These are phyloP conservation scores for Podila minutissima DNA, from an alignment of 192 early-diverging fungal species.

Conservation along the genomic window DNA sequence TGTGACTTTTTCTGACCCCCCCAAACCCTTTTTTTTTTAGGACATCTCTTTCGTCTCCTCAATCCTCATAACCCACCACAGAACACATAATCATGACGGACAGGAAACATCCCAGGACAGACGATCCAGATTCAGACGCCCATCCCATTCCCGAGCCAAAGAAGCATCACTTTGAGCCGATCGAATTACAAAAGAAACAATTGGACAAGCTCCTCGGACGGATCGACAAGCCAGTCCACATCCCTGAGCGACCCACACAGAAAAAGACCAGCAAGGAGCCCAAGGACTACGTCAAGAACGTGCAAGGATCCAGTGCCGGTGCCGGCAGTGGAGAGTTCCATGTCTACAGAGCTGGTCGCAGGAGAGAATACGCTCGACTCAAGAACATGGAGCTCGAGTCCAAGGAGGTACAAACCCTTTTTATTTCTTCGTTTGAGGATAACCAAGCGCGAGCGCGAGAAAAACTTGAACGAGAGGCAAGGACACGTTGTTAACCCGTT, in stretches of 20 bases:
- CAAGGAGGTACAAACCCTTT: conserved; percentile 62
- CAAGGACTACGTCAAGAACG: conserved; percentile 89
- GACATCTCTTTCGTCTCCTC: background rate
- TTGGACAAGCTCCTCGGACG: conserved; percentile 79
- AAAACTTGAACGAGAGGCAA: no score
- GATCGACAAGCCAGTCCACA: conserved; percentile 82
- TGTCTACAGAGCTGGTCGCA: conserved; percentile 86
- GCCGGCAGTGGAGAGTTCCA: conserved; percentile 97
- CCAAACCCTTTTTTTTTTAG: no score
- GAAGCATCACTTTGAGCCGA: conserved; percentile 56
- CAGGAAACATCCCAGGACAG: conserved; percentile 12
- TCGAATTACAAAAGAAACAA: conserved; percentile 66
- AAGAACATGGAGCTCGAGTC: conserved; percentile 81
- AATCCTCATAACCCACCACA: background rate
- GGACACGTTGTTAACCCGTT: no score
- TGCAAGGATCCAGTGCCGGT: conserved; percentile 93
- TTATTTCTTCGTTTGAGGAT: background rate
- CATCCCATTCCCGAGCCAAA: conserved; percentile 15
- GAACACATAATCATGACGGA: conserved; percentile 6
- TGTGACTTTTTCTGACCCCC: no score
- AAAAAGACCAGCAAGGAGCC: conserved; percentile 67
- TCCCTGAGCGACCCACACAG: conserved; percentile 68
- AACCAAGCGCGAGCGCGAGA: no score
- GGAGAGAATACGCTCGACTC: conserved; percentile 86
- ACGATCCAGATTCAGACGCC: conserved; percentile 12